A percentile compares a stretch with the other conserved stretches of the same genome.
phyloP scores from a whole-genome alignment of 1,284 basidiomycete species.

The Sutorius eximius region DNA sequence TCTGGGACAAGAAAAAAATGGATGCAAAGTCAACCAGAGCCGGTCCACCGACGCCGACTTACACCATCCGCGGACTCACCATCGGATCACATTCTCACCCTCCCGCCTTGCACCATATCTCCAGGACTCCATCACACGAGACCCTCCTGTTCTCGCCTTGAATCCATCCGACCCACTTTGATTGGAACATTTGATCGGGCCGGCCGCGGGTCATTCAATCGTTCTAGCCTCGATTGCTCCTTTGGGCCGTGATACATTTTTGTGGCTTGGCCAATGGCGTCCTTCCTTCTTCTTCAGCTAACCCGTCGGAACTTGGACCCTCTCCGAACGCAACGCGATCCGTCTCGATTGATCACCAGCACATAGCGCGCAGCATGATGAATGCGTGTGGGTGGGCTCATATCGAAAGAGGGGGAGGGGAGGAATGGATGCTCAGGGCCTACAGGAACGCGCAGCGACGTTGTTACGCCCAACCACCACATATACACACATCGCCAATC shows the following conservation, averaged over 20 bases:
- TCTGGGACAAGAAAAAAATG: neutral
- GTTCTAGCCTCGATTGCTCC: constrained; percentile 4
- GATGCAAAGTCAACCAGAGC: no score
- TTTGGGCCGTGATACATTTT: constrained; percentile 16
- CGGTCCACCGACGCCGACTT: neutral
- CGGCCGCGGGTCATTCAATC: neutral
- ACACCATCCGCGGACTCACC: neutral
- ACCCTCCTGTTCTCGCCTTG: neutral
- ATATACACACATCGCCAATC: constrained; percentile 4
- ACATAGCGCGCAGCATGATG: constrained; percentile 3
- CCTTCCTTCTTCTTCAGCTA: neutral
- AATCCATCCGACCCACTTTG: constrained; percentile 1
- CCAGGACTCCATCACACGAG: neutral
- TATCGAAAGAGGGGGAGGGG: neutral
- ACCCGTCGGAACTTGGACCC: neutral
- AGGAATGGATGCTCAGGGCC: constrained; percentile 13
- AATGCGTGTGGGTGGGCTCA: neutral
- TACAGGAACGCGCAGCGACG: constrained; percentile 1
- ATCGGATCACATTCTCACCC: neutral
- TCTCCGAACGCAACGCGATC: neutral
- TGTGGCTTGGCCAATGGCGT: constrained; percentile 12
- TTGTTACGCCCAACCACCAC: constrained; percentile 18
- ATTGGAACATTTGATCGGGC: neutral
- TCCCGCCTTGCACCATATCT: neutral
- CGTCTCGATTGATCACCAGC: neutral